Evolutionary conservation across 768 basidiomycete genomes (phyloP), one percentile per base, ranked within the genome.

Genomic region (Collybia nuda): DNA sequence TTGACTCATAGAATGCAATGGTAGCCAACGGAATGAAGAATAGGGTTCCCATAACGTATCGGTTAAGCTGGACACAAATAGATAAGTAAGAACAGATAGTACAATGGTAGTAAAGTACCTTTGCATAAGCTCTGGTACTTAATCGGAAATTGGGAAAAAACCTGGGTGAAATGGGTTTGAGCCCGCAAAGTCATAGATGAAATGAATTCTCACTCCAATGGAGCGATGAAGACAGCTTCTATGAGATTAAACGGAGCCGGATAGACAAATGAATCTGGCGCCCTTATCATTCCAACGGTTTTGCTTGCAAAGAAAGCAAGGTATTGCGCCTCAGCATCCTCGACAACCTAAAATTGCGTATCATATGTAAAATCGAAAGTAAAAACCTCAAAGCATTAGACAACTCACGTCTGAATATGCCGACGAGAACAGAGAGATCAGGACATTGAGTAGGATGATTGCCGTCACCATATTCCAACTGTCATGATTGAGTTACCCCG

Each of bases 371-470:
- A 3, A 24, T 17, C 17, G 12, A 40, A 26, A 32, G 46, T 15
- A 38, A 46, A 55, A 14, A 32, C 12, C 12, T 17, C 32, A 18
- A n/a, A 17, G 22, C 23, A 5, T 42, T 44, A 38, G 39, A 39
- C 5, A 21, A 70, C 79, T 65, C 48, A 90, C 92, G 59, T 94
- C 93, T 9, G 86, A 82, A 61, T 96, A 96, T 0, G 93, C 93
- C 44, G 93, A 91, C 15, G 93, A 85, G 65, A 97, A 97, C 58
- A 98, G 71, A n/a, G 94, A 97, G 58, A 98, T 93, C 61, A 98
- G 77, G 62, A 98, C 85, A 63, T 98, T 98, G 64, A 97, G 80
- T 44, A 97, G 77, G 47, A 98, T 81, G 44, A 97, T 79, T 15
- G 83, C 88, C 2, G 90, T 87, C 18, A 85, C 79, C 47, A 91